A percentile compares a stretch with the other conserved stretches of the same genome.
Conservation (phyloP, 495 filamentous ascomycete species). For the Chaetomium fimeti region DNA sequence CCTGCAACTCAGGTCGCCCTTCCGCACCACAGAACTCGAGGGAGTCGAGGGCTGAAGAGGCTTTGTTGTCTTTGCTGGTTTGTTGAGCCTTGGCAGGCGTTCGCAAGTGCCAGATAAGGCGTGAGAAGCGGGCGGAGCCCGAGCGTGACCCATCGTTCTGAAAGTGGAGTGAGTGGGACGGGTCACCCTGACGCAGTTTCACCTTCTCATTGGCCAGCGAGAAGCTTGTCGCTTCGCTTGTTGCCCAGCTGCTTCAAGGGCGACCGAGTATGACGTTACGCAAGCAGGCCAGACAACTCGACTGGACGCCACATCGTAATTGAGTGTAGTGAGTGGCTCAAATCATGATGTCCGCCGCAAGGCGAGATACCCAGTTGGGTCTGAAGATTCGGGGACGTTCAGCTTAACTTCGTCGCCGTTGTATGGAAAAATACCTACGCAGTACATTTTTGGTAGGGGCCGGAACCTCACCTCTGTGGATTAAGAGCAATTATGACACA, state of each 20-base stretch:
- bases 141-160: conserved; percentile 6
- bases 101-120: conserved; percentile 9
- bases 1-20: background rate
- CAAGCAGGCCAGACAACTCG: background rate
- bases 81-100: conserved; percentile 7
- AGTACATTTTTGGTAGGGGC: too few species aligned
- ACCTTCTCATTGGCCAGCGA: background rate
- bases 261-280: conserved; percentile 2
- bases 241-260: background rate
- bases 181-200: background rate
- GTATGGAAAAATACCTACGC: too few species aligned
- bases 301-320: background rate
- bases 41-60: background rate
- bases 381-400: too few species aligned
- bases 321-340: too few species aligned
- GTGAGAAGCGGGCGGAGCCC: background rate
- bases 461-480: too few species aligned
- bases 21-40: conserved; percentile 6
- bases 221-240: background rate
- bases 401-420: too few species aligned
- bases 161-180: conserved; percentile 2
- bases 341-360: too few species aligned
- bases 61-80: conserved; percentile 20
- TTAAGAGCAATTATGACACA: too few species aligned
- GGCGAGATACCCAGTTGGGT: too few species aligned